Base-by-base conservation (phyloP, 495 filamentous ascomycete genomes). In the Tuber brumale region DNA sequence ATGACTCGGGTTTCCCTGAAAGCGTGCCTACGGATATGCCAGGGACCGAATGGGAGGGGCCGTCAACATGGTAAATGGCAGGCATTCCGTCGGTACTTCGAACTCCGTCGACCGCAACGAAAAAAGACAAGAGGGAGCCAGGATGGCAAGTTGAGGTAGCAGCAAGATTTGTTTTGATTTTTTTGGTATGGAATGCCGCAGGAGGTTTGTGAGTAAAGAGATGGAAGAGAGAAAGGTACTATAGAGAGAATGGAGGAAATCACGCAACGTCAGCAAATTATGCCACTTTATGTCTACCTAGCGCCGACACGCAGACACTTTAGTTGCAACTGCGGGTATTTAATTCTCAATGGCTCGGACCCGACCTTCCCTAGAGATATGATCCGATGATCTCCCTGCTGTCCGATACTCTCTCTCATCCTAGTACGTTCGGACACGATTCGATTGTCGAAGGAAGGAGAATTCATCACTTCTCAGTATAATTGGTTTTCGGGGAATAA, bases 211-310 rank as follows among this genome's bases (percentile, higher is more conserved):
- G n/a, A n/a, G 51, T 27, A 61, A 61, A 61, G 51, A 27, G 51
- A 27, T 31, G 45, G 48, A 46, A 5, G 72, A 71, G 57, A 61
- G 37, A 21, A 70, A 18, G 73, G 79, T 61, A 75, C 18, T 19
- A 78, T 79, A 1, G 71, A 75, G 66, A 75, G 75, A 5, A 76
- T 77, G 45, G 51, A 27, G 31, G 51, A 81, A n/a, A 83, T 72
- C 77, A 83, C 75, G 78, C 80, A 45, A 83, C 81, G 31, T 70
- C 80, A 78, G 42, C 76, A 72, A 66, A 75, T 75, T 46, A 39
- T 69, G 39, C 42, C 27, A 45, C 72, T 75, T 75, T 78, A 43
- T 18, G 10, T 12, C 51, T 27, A 51, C 45, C 48, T 76, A 79
- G 78, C 73, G 70, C 73, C 48, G 78, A 61, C 51, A 31, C 19